Evolutionary conservation across 495 filamentous ascomycete genomes (phyloP).

Genomic region (Xanthoparmelia taractica): DNA sequence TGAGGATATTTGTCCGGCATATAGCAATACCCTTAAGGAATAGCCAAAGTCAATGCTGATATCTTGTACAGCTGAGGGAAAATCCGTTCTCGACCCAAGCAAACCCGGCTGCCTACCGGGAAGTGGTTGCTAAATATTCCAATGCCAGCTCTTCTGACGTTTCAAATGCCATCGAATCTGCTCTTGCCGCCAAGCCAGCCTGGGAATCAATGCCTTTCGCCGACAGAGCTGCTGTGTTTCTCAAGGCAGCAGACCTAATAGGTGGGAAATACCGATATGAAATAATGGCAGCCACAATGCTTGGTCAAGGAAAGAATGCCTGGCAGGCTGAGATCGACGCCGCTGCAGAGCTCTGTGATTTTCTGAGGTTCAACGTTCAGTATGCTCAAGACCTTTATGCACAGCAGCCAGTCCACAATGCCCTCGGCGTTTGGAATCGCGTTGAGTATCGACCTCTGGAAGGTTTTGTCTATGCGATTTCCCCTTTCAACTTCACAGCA

Average conservation of each 20-base stretch:
- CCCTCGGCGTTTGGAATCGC: constrained; percentile 71
- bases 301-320: constrained; percentile 93
- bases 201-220: constrained; percentile 83
- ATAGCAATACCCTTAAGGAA: neutral
- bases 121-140: constrained; percentile 65
- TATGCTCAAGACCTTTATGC: constrained; percentile 83
- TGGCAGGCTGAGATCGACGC: constrained; percentile 98
- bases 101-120: constrained; percentile 65
- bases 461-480: constrained; percentile 80
- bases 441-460: constrained; percentile 77
- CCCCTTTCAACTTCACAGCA: constrained; percentile 86
- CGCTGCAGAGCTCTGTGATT: constrained; percentile 84
- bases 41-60: neutral
- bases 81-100: constrained; percentile 42
- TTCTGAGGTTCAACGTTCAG: constrained; percentile 76
- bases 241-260: constrained; percentile 88
- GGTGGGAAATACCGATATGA: constrained; percentile 87
- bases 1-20: constrained; percentile 28
- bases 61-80: constrained; percentile 8
- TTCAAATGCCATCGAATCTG: constrained; percentile 64
- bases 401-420: constrained; percentile 70
- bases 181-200: constrained; percentile 67
- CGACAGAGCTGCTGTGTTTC: constrained; percentile 83
- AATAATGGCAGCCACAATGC: constrained; percentile 86
- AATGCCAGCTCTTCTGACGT: constrained; percentile 64